A percentile compares a stretch with the other conserved stretches of the same genome.
phyloP scores from a whole-genome alignment of 2,329 filamentous ascomycete genomes.

The Colletotrichum cuscutae region DNA sequence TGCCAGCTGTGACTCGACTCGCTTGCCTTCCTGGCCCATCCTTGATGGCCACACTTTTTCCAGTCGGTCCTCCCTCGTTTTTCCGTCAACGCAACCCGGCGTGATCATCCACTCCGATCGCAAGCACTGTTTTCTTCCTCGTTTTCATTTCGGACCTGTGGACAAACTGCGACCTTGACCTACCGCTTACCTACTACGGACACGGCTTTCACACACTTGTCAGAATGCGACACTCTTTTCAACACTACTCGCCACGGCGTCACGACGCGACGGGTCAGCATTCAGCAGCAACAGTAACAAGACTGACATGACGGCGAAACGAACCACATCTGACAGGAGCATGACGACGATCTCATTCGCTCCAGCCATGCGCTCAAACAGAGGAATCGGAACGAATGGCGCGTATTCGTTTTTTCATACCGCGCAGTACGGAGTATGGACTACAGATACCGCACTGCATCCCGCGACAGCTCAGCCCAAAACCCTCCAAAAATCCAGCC shows the following conservation, averaged over 20 bases:
- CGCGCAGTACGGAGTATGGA: neutral
- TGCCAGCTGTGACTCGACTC: neutral
- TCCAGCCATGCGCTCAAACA: neutral
- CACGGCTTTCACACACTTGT: neutral
- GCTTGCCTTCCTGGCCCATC: conserved; percentile 20
- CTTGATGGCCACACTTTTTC: conserved; percentile 7
- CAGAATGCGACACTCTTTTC: neutral
- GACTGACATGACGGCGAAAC: conserved; percentile 12
- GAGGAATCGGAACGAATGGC: conserved; percentile 4
- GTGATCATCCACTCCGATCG: conserved; percentile 18
- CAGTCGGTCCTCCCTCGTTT: no score
- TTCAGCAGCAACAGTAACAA: neutral
- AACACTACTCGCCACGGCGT: neutral
- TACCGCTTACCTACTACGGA: neutral
- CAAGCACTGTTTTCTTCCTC: neutral
- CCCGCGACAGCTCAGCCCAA: conserved; percentile 2
- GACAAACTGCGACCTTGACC: neutral
- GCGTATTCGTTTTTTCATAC: conserved; percentile 1
- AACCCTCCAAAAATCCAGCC: conserved; percentile 9
- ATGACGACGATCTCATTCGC: conserved; percentile 10
- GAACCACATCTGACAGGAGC: neutral
- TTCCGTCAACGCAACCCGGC: conserved; percentile 3
- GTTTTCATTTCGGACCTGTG: neutral
- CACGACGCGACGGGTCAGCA: conserved; percentile 11
- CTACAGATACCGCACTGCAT: no score